These are phyloP conservation scores for Phytophthora hibernalis DNA, from an alignment of 352 stramenopile species.

Conservation along the genomic window DNA sequence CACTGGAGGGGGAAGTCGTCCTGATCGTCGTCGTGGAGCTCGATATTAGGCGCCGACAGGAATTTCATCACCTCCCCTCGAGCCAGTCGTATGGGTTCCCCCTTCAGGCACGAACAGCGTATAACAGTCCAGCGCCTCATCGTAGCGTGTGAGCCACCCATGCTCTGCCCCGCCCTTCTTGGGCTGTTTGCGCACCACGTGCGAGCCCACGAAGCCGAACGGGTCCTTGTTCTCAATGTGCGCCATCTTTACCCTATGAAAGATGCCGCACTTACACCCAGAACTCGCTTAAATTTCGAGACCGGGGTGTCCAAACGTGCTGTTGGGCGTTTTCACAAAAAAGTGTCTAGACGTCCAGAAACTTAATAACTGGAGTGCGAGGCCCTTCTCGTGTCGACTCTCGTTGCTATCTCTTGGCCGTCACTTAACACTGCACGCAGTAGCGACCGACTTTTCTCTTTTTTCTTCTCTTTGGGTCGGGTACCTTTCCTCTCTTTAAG, in stretches of 20 bases:
- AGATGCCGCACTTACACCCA: conserved; percentile 10
- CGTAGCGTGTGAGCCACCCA: conserved; percentile 79
- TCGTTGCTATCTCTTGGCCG: conserved; percentile 9
- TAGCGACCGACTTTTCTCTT: conserved; percentile 9
- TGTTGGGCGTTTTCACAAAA: conserved; percentile 15
- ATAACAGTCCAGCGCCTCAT: conserved; percentile 67
- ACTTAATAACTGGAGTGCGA: conserved; percentile 2
- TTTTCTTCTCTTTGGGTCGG: conserved; percentile 5
- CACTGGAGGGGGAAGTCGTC: conserved; percentile 57
- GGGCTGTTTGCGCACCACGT: conserved; percentile 50
- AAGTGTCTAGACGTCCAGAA: neutral
- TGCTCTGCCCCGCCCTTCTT: conserved; percentile 42
- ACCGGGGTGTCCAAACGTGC: conserved; percentile 1
- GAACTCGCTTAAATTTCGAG: conserved; percentile 22
- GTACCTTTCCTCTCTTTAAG: conserved; percentile 16
- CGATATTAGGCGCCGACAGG: conserved; percentile 58
- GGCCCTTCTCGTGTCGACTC: conserved; percentile 2
- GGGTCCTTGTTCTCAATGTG: conserved; percentile 62
- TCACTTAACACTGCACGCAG: conserved; percentile 19
- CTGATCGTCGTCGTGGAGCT: conserved; percentile 55
- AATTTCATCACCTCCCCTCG: conserved; percentile 73
- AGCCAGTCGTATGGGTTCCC: conserved; percentile 42
- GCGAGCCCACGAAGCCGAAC: conserved; percentile 69
- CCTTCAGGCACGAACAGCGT: conserved; percentile 65
- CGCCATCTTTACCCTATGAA: conserved; percentile 30